These are phyloP conservation scores for Trichoderma cornu-damae DNA, from an alignment of 2,329 filamentous ascomycete genomes.

Conservation along the genomic window DNA sequence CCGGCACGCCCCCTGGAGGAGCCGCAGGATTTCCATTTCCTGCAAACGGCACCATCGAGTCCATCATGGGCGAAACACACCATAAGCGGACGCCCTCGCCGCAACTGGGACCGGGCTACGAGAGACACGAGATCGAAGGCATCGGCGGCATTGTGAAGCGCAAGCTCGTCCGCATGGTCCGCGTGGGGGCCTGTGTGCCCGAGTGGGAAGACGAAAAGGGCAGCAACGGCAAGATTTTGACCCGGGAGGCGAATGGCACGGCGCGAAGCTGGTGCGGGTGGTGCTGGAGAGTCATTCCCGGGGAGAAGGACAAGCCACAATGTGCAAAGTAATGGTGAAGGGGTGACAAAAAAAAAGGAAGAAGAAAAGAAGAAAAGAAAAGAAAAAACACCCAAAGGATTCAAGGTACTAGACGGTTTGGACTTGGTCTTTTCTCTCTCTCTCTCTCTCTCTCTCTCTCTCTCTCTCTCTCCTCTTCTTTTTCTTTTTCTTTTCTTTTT, in stretches of 20 bases:
- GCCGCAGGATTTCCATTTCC: constrained; percentile 22
- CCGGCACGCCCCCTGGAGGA: constrained; percentile 22
- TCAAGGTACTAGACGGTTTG: constrained; percentile 3
- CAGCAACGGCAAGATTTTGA: constrained; percentile 52
- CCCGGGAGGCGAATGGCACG: constrained; percentile 62
- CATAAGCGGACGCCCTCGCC: constrained; percentile 43
- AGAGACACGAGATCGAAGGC: constrained; percentile 83
- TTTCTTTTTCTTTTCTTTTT: neutral
- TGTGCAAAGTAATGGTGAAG: constrained; percentile 20
- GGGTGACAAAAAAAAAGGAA: neutral
- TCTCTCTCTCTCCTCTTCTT: neutral
- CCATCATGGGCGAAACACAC: constrained; percentile 30
- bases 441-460: neutral
- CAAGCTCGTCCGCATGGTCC: constrained; percentile 76
- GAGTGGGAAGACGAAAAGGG: constrained; percentile 77
- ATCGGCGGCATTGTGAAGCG: constrained; percentile 84
- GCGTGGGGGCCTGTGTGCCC: constrained; percentile 76
- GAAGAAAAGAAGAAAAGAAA: neutral
- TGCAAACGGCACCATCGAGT: constrained; percentile 23
- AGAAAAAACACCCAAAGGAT: neutral
- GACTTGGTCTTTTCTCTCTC: neutral
- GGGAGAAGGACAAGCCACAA: constrained; percentile 40
- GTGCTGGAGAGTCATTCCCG: constrained; percentile 73
- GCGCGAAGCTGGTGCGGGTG: constrained; percentile 86
- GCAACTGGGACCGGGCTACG: constrained; percentile 65